Percentiles rank a stretch among this genome's conserved stretches.
Evolutionary conservation across 73 alveolate species (phyloP).

Genomic region (Symbiodinium pilosum): DNA sequence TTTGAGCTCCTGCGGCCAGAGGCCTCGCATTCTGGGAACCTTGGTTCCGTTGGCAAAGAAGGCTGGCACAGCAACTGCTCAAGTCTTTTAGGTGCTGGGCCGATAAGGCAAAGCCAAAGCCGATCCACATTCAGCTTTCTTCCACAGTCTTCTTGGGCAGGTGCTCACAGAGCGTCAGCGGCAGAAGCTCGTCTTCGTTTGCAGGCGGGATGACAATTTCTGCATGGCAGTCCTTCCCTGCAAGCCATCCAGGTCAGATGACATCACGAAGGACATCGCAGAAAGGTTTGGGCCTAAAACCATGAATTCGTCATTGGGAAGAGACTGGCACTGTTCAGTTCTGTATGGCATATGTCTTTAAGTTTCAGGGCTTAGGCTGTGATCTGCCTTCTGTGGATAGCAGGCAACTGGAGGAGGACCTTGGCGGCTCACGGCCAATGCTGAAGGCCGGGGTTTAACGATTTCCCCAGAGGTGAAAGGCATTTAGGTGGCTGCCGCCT

Average conservation of each 20-base stretch:
- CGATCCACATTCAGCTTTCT: neutral
- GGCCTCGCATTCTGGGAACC: slow-evolving; percentile 88
- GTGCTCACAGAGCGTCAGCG: slow-evolving; percentile 94
- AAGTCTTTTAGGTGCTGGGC: too few species aligned
- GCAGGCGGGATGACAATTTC: neutral
- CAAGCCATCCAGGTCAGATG: slow-evolving; percentile 79
- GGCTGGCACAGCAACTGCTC: neutral
- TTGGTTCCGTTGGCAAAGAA: slow-evolving; percentile 88
- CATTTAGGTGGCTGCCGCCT: too few species aligned
- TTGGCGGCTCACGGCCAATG: slow-evolving; percentile 59
- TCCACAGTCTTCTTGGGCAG: neutral
- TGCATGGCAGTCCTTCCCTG: too few species aligned
- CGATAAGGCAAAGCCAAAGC: too few species aligned
- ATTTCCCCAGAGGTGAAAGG: too few species aligned
- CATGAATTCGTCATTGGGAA: too few species aligned
- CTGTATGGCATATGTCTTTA: neutral
- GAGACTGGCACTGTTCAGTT: too few species aligned
- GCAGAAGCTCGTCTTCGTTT: slow-evolving; percentile 85
- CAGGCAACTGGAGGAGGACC: slow-evolving; percentile 85
- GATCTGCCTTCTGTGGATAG: neutral
- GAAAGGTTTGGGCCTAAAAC: neutral
- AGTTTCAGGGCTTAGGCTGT: too few species aligned
- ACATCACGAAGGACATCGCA: slow-evolving; percentile 86
- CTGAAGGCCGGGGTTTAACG: slow-evolving; percentile 12
- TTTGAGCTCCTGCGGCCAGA: neutral